Percentiles rank a stretch among this genome's conserved stretches.
These are phyloP conservation scores for Exophiala oligosperma DNA, from an alignment of 2,329 filamentous ascomycete genomes.

Conservation along the genomic window DNA sequence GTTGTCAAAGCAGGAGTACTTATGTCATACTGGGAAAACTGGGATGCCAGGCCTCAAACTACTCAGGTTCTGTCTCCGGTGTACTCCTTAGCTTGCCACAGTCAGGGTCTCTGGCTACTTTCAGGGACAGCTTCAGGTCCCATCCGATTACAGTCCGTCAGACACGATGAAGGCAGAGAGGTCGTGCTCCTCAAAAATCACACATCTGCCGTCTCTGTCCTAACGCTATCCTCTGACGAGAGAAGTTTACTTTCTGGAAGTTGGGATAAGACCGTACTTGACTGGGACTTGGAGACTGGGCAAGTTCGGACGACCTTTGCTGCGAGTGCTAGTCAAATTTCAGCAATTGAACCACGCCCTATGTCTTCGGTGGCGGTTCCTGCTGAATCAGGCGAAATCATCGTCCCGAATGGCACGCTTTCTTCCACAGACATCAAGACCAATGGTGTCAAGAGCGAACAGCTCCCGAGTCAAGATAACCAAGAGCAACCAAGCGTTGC, in stretches of 20 bases:
- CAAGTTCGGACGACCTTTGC: slow-evolving; percentile 73
- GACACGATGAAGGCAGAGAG: slow-evolving; percentile 90
- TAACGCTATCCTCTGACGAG: slow-evolving; percentile 81
- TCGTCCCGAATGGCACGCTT: slow-evolving; percentile 65
- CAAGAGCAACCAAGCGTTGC: slow-evolving; percentile 60
- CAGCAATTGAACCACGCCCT: slow-evolving; percentile 81
- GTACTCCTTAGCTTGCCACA: slow-evolving; percentile 89
- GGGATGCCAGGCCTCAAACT: slow-evolving; percentile 60
- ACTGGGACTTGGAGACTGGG: slow-evolving; percentile 94
- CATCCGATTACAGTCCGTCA: slow-evolving; percentile 90
- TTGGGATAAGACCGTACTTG: slow-evolving; percentile 92
- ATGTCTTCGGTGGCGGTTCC: slow-evolving; percentile 74
- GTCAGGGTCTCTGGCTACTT: slow-evolving; percentile 85
- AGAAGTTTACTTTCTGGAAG: slow-evolving; percentile 84
- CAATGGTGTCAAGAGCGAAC: slow-evolving; percentile 49
- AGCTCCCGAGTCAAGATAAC: slow-evolving; percentile 34
- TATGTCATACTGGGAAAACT: slow-evolving; percentile 98
- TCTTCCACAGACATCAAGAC: slow-evolving; percentile 71
- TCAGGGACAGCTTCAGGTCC: slow-evolving; percentile 86
- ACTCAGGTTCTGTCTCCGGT: slow-evolving; percentile 65
- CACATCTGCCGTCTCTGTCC: slow-evolving; percentile 85
- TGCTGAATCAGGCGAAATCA: slow-evolving; percentile 62
- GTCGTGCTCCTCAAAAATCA: slow-evolving; percentile 81
- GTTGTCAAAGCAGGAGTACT: slow-evolving; percentile 93
- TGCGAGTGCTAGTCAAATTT: slow-evolving; percentile 79